Conservation (phyloP, 345 rosid genomes). For the Anacardium occidentale region DNA sequence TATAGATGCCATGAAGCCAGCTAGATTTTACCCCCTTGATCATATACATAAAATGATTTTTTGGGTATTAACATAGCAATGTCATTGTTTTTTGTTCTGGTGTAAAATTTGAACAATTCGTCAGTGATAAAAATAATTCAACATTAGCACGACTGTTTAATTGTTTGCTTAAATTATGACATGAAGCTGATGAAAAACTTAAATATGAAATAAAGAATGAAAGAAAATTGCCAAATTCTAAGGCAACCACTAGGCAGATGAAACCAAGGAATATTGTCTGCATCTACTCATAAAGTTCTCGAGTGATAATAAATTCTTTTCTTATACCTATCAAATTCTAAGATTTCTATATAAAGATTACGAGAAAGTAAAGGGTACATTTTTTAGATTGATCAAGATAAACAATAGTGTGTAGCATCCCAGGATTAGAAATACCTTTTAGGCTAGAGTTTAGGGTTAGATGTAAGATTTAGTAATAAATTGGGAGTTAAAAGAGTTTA, state of each 20-base stretch:
- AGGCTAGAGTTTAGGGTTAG: no score
- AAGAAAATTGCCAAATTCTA: no score
- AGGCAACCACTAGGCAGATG: not conserved
- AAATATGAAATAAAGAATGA: no score
- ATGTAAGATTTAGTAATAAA: no score
- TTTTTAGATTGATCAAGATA: not conserved
- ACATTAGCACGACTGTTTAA: no score
- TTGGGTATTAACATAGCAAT: no score
- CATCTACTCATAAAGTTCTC: no score
- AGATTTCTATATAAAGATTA: conserved; percentile 25
- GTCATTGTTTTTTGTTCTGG: not conserved
- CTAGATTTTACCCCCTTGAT: conserved; percentile 6
- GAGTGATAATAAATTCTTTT: not conserved
- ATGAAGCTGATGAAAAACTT: no score
- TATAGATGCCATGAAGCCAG: conserved; percentile 25
- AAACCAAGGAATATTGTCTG: not conserved
- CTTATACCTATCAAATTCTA: not conserved
- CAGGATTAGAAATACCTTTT: no score
- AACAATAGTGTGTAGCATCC: conserved; percentile 13
- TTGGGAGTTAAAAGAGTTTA: no score
- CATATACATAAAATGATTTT: conserved; percentile 9
- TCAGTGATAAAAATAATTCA: no score
- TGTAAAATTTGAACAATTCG: not conserved
- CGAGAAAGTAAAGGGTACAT: conserved; percentile 15
- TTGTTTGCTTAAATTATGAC: no score